These are phyloP conservation scores for Colletotrichum spaethianum DNA, from an alignment of 2,329 filamentous ascomycete genomes.

Conservation along the genomic window DNA sequence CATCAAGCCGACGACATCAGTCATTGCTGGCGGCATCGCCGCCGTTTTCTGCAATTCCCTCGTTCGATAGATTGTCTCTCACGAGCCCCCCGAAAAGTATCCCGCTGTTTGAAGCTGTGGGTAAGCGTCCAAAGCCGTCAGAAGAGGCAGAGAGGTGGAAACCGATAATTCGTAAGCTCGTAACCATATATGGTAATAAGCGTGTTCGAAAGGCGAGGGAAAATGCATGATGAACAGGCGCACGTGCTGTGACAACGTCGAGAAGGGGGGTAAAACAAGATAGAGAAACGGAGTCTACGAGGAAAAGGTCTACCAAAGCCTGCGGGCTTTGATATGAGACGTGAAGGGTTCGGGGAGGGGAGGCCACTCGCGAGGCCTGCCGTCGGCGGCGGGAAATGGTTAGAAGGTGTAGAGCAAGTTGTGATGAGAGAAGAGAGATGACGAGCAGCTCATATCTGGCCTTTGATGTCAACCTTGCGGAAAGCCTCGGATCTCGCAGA, in stretches of 20 bases:
- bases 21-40: constrained; percentile 1
- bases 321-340: background rate
- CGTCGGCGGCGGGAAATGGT: constrained; percentile 10
- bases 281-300: constrained; percentile 36
- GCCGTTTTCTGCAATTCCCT: background rate
- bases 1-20: constrained; percentile 7
- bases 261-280: constrained; percentile 27
- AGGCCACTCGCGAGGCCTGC: constrained; percentile 2
- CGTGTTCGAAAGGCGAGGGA: constrained; percentile 20
- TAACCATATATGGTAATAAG: constrained; percentile 22
- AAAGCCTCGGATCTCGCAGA: constrained; percentile 80
- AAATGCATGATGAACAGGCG: constrained; percentile 30
- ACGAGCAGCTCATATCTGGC: constrained; percentile 80
- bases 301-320: constrained; percentile 6
- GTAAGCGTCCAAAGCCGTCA: constrained; percentile 36
- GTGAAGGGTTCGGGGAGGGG: background rate
- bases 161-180: constrained; percentile 27
- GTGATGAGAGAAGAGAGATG: constrained; percentile 27
- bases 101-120: constrained; percentile 32
- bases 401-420: constrained; percentile 32
- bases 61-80: background rate
- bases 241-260: constrained; percentile 29
- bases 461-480: constrained; percentile 94
- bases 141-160: constrained; percentile 15
- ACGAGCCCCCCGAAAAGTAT: constrained; percentile 11